Evolutionary conservation across 306 rosid genomes (phyloP), one percentile per base, ranked within the genome.

Genomic region (Vigna mungo): DNA sequence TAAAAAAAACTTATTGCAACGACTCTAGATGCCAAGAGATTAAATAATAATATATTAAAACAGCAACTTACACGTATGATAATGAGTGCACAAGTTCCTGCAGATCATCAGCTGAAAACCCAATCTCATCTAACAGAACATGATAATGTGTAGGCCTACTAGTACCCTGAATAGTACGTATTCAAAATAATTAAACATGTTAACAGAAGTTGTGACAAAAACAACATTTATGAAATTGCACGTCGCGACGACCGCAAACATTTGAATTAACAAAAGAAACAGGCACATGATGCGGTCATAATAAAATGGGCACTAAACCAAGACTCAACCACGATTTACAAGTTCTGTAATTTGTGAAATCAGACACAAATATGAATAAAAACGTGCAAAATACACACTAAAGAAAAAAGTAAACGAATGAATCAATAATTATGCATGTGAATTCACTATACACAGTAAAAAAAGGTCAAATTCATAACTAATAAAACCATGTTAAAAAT

Each of bases 71-170:
- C 99, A 96, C 99, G 60, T 96, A 96, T 1, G 99, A 96, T 0
- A 96, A 80, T 1, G 98, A 91, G 78, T 96, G 99, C 59, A 96
- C 99, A 20, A 96, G 94, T 25, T 90, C 96, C 65, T 96, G 97
- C 0, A 96, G 87, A 61, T 96, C 99, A 85, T 96, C 97, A 0
- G 99, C 74, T 0, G 99, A 89, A 73, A 96, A 89, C 2, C 97
- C 97, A 65, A 92, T 63, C 44, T 96, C 91, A 47, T 96, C 99
- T 4, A 84, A 77, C 68, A 96, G 88, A 56, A 93, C 90, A 68
- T 96, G 99, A 44, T 92, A 96, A 72, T 96, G 98, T 0, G 98
- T 91, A 0, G 99, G 99, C 84, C 98, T 89, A 4, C 88, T 91
- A 0, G 99, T 96, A 20, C 99, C 99, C 99, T 96, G 80, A 12